A percentile compares a stretch with the other conserved stretches of the same genome.
phyloP scores from a whole-genome alignment of 352 stramenopile genomes.

The Lagenidium giganteum region DNA sequence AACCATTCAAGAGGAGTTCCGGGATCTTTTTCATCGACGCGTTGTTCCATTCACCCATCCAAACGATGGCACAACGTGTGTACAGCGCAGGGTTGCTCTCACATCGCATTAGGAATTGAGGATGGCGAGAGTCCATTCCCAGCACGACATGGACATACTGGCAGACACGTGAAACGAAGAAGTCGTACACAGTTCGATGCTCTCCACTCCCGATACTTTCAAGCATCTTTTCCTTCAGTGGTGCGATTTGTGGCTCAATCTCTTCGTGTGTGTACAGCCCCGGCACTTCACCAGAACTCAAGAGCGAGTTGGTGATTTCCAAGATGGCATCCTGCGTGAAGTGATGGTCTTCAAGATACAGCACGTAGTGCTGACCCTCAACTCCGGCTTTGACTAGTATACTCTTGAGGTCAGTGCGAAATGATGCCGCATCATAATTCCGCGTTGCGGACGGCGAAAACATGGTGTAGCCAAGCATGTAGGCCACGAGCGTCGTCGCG shows the following conservation, averaged over 20 bases:
- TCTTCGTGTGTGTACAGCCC: conserved; percentile 93
- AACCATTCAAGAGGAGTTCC: conserved; percentile 53
- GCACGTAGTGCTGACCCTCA: conserved; percentile 78
- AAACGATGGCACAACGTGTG: conserved; percentile 88
- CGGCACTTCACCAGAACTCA: conserved; percentile 90
- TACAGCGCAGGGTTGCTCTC: conserved; percentile 94
- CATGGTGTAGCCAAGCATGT: conserved; percentile 88
- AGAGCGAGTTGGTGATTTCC: conserved; percentile 90
- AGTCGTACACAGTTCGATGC: conserved; percentile 90
- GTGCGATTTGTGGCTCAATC: conserved; percentile 87
- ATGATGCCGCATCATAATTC: conserved; percentile 65
- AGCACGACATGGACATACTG: conserved; percentile 88
- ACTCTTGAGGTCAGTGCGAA: conserved; percentile 87
- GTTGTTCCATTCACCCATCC: conserved; percentile 90
- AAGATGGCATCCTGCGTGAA: conserved; percentile 87
- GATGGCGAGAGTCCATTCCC: conserved; percentile 61
- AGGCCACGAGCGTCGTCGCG: conserved; percentile 74
- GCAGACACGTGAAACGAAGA: conserved; percentile 89
- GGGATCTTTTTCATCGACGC: conserved; percentile 76
- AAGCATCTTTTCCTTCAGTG: conserved; percentile 88
- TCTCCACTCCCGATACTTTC: conserved; percentile 56
- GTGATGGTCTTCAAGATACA: conserved; percentile 94
- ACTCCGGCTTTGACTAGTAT: conserved; percentile 82
- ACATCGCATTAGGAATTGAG: conserved; percentile 82
- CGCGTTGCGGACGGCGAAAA: conserved; percentile 78